Conservation (phyloP, 106 monocot species). For the Apostasia shenzhenica region DNA sequence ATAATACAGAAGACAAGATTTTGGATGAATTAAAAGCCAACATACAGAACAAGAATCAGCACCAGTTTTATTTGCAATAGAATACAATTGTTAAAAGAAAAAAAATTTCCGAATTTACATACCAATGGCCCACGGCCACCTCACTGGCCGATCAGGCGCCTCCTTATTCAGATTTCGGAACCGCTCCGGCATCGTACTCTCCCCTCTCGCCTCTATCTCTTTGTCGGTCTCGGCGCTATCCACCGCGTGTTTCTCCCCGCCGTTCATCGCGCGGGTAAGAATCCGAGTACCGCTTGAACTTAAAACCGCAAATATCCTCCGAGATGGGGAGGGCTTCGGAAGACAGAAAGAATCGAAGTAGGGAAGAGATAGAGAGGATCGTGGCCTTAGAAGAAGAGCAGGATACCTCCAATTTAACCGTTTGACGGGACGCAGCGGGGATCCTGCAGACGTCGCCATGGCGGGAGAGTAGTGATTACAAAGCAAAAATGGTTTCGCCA, state of each 20-base stretch:
- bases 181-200: constrained; percentile 50
- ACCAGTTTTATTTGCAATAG: too few species aligned
- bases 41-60: too few species aligned
- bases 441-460: constrained; percentile 19
- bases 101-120: background rate
- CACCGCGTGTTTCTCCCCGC: background rate
- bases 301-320: background rate
- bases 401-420: constrained; percentile 3
- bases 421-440: constrained; percentile 12
- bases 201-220: constrained; percentile 17
- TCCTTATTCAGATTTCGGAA: constrained; percentile 31
- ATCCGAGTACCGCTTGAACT: background rate
- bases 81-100: too few species aligned
- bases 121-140: constrained; percentile 45
- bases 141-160: constrained; percentile 33
- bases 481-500: background rate
- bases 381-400: background rate
- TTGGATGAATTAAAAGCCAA: too few species aligned
- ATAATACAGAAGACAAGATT: too few species aligned
- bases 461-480: constrained; percentile 1
- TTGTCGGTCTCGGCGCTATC: constrained; percentile 2
- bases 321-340: background rate
- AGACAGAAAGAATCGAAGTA: background rate
- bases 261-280: constrained; percentile 4
- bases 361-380: background rate